Conservation (phyloP, 2,329 filamentous ascomycete species). For the Nothophaeocryptopus gaeumannii region DNA sequence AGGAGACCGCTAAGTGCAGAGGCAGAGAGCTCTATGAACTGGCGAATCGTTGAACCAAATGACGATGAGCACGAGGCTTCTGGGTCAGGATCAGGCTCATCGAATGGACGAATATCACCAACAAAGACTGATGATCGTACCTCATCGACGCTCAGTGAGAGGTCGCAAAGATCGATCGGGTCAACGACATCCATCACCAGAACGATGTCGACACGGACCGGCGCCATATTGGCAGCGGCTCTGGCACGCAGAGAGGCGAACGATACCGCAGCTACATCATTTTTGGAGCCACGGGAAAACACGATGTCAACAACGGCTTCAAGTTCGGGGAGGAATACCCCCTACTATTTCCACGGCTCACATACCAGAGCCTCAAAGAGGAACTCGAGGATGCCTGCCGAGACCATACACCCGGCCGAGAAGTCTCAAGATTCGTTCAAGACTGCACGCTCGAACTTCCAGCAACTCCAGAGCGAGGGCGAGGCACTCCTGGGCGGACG, state of each 20-base stretch:
- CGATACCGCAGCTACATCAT: conserved; percentile 9
- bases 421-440: conserved; percentile 47
- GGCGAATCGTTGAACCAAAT: conserved; percentile 25
- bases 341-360: conserved; percentile 24
- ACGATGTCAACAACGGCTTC: conserved; percentile 23
- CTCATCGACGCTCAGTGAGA: conserved; percentile 55
- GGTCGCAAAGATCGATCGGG: conserved; percentile 44
- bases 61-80: conserved; percentile 19
- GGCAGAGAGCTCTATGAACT: conserved; percentile 27
- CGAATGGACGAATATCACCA: conserved; percentile 43
- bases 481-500: conserved; percentile 50
- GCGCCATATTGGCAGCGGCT: conserved; percentile 37
- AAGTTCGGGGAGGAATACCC: conserved; percentile 38
- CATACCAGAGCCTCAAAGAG: conserved; percentile 12
- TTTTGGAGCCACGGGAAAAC: conserved; percentile 26
- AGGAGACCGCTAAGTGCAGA: conserved; percentile 22
- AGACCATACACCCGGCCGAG: conserved; percentile 15
- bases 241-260: conserved; percentile 17
- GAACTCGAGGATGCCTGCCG: conserved; percentile 3
- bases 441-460: conserved; percentile 50
- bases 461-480: conserved; percentile 51
- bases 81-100: conserved; percentile 3
- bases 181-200: conserved; percentile 45
- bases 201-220: conserved; percentile 46
- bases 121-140: conserved; percentile 57